These are phyloP conservation scores for Paramyrothecium sp. DNA, from an alignment of 2,329 filamentous ascomycete genomes.

Conservation along the genomic window DNA sequence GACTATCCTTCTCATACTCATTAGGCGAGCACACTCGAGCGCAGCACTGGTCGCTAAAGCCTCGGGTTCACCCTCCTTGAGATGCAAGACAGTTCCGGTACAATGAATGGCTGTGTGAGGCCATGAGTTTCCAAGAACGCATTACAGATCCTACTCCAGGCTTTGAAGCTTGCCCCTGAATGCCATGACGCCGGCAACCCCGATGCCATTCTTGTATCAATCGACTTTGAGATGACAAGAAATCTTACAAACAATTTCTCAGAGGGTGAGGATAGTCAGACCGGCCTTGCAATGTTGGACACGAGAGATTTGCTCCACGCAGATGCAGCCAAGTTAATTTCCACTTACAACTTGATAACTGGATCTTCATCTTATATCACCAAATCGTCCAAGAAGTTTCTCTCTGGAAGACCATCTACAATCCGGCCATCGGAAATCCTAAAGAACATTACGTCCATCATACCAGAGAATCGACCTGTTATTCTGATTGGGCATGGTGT, in stretches of 20 bases:
- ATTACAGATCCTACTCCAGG: not conserved
- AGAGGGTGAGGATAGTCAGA: not conserved
- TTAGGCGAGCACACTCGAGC: too few relatives aligned
- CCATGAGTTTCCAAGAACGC: not conserved
- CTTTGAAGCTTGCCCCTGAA: not conserved
- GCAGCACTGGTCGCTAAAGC: too few relatives aligned
- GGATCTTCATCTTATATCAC: not conserved
- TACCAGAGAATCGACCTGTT: not conserved
- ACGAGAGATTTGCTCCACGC: not conserved
- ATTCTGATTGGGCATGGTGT: not conserved
- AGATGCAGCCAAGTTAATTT: not conserved
- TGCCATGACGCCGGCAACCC: not conserved
- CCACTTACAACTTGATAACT: not conserved
- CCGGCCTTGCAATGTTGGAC: not conserved
- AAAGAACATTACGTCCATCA: not conserved
- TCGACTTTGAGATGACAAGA: not conserved
- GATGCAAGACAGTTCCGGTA: too few relatives aligned
- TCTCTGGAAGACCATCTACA: not conserved
- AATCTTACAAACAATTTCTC: not conserved
- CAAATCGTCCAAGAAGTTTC: not conserved
- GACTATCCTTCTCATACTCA: too few relatives aligned
- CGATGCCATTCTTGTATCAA: not conserved
- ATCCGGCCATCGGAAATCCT: not conserved
- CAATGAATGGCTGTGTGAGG: not conserved
- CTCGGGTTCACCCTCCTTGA: too few relatives aligned